phyloP scores from a whole-genome alignment of 495 filamentous ascomycete genomes.

The Opeltia flavorubescens region DNA sequence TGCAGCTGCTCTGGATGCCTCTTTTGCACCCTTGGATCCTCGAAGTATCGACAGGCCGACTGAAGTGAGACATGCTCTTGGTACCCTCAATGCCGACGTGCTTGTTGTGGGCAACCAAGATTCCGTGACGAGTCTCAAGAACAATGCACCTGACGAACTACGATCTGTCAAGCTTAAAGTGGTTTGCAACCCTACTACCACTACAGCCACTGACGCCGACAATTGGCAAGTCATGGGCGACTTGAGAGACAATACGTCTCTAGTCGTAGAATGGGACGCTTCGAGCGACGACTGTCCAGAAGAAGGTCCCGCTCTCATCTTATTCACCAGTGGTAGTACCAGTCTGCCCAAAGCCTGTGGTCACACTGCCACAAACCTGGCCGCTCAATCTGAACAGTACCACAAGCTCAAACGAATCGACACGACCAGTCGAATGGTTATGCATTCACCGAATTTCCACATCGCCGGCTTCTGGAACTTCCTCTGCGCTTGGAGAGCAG shows the following conservation, averaged over 20 bases:
- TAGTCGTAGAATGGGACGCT: conserved; percentile 29
- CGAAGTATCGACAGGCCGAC: conserved; percentile 8
- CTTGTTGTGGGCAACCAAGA: conserved; percentile 17
- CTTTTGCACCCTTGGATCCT: conserved; percentile 21
- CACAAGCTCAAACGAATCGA: conserved; percentile 7
- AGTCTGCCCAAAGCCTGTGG: conserved; percentile 28
- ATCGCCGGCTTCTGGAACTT: conserved; percentile 21
- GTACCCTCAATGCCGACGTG: conserved; percentile 9
- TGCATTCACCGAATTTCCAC: conserved; percentile 24
- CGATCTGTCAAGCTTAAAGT: not conserved
- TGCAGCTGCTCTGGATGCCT: conserved; percentile 15
- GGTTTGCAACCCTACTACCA: not conserved
- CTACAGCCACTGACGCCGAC: not conserved
- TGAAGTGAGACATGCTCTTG: conserved; percentile 14
- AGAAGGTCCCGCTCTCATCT: too few relatives aligned
- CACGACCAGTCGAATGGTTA: conserved; percentile 18
- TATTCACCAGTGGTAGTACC: too few relatives aligned
- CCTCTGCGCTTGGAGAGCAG: conserved; percentile 21
- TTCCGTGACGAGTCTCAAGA: not conserved
- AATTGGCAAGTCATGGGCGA: not conserved
- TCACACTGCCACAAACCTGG: conserved; percentile 16
- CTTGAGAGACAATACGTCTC: conserved; percentile 17
- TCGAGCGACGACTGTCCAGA: too few relatives aligned
- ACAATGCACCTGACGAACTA: not conserved
- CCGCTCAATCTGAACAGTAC: conserved; percentile 14